Base-by-base conservation (phyloP, 441 rosid species). In the Mallotus japonicus region DNA sequence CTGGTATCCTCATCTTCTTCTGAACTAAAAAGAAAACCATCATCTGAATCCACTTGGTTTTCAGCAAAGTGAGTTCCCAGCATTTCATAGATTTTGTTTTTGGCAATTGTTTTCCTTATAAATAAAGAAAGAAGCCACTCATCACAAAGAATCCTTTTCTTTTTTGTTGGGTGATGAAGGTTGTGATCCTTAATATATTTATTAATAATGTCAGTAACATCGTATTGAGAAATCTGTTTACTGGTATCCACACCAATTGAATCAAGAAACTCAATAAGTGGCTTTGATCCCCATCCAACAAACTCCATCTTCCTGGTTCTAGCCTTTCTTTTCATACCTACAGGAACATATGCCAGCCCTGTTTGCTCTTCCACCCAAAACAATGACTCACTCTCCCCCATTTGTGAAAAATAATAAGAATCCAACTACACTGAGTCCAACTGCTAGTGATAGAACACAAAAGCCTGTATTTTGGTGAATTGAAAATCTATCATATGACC, bases 201-300 rank as follows among this genome's bases (percentile, higher is more conserved):
- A 34, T 56, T 74, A 47, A 89, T 65, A 15, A 87, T 76, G 54
- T 68, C 20, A 24, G 84, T 74, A 55, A 82, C 85, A 44, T 79
- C 87, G 34, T 63, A 54, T 15, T 77, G 85, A 11, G 90, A 85
- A 54, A 87, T 69, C 67, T 78, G 60, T 64, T 72, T 54, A 51
- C 75, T 55, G 46, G 84, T 75, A 60, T 83, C 83, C 58, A 67
- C 72, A 47, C 85, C 91, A 74, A 81, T 79, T 9, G 80, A 81
- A 1, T 62, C 69, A 28, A 89, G 88, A 76, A 89, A 89, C 40
- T 76, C 81, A 13, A 76, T 50, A 4, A 89, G 88, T 5, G 78
- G 69, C 71, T 73, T 77, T 3, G 91, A 89, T 34, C 85, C 93
- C 89, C 89, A 86, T 16, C 89, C 88, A 51, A 77, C 51, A 71